Percentiles rank a stretch among this genome's conserved stretches.
phyloP scores from a whole-genome alignment of 495 filamentous ascomycete species.

The Hypoxylon cercidicola region DNA sequence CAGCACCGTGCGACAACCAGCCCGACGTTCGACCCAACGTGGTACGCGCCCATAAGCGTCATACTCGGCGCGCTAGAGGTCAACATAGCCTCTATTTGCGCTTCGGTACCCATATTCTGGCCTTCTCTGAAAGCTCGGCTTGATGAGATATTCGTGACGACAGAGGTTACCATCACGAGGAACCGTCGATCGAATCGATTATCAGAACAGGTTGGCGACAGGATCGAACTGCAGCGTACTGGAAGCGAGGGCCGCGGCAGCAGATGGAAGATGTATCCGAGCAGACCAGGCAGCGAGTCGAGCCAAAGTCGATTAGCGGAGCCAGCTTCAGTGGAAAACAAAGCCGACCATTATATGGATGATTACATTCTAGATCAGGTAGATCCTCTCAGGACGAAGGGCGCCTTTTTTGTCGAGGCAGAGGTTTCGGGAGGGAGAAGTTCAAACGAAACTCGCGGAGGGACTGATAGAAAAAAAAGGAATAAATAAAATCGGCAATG shows the following conservation, averaged over 20 bases:
- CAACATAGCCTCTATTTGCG: constrained; percentile 47
- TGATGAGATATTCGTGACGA: constrained; percentile 49
- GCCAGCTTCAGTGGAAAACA: constrained; percentile 19
- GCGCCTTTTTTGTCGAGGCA: constrained; percentile 24
- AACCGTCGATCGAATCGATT: constrained; percentile 24
- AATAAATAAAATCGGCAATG: too few species aligned
- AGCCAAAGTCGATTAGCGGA: constrained; percentile 29
- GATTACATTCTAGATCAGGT: constrained; percentile 34
- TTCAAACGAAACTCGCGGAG: constrained; percentile 10
- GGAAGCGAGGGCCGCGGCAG: constrained; percentile 18
- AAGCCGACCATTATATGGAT: constrained; percentile 30
- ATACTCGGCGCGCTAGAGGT: constrained; percentile 45
- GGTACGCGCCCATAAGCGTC: constrained; percentile 44
- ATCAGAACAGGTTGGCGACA: constrained; percentile 24
- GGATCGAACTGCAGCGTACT: constrained; percentile 26
- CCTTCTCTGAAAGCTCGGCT: constrained; percentile 35
- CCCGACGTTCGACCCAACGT: constrained; percentile 48
- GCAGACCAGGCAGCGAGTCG: constrained; percentile 36
- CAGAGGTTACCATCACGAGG: constrained; percentile 42
- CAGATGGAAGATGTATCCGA: constrained; percentile 32
- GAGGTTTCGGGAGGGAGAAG: constrained; percentile 26
- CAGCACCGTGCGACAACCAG: constrained; percentile 39
- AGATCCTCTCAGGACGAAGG: constrained; percentile 31
- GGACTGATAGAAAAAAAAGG: constrained; percentile 14
- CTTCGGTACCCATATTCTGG: constrained; percentile 51